Base-by-base conservation (phyloP, 2,329 filamentous ascomycete genomes). In the Penicillium occitanis region DNA sequence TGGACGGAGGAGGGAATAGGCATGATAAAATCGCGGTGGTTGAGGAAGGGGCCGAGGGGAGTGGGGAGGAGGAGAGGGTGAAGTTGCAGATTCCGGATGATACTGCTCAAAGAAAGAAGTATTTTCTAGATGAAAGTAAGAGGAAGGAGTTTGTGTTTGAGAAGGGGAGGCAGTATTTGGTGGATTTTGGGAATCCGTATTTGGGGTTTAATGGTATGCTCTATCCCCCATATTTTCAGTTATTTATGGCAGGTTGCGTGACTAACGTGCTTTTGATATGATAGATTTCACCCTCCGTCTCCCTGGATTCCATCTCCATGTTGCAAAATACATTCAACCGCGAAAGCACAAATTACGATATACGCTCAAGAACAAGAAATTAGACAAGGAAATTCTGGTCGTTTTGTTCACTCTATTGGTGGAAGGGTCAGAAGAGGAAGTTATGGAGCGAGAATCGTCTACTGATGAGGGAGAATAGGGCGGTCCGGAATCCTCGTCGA, bases 141-240 rank as follows among this genome's bases (percentile, higher is more conserved):
- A 78, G 87, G 69, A 83, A 83, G 69, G 76, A 77, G 1, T 91
- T 89, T 73, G 80, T 79, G 11, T 91, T 90, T 74, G 86, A 90
- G 72, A 80, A 81, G 60, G 88, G 87, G 0, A 80, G 87, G 69
- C 79, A 83, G 66, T 91, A 91, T 78, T 79, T 82, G 67, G 85
- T 83, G 69, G 89, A 91, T 75, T 98, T 99, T 78, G 96, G 90
- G 78, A 98, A 98, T 76, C 90, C 91, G 1, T 97, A 96, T 78
- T 79, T 99, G 55, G 92, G 96, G 77, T 97, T 98, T 76, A 90
- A 88, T 73, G 86, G 86, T 60, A 60, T 33, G 5, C 19, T 33
- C 7, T 4, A 22, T 37, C 13, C 19, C 5, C 17, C 11, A 5
- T 3, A 19, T 7, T 2, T 17, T 2, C 1, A 7, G 17, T 2